These are phyloP conservation scores for Fagopyrum esculentum DNA, from an alignment of 148 eudicot species.

Conservation along the genomic window DNA sequence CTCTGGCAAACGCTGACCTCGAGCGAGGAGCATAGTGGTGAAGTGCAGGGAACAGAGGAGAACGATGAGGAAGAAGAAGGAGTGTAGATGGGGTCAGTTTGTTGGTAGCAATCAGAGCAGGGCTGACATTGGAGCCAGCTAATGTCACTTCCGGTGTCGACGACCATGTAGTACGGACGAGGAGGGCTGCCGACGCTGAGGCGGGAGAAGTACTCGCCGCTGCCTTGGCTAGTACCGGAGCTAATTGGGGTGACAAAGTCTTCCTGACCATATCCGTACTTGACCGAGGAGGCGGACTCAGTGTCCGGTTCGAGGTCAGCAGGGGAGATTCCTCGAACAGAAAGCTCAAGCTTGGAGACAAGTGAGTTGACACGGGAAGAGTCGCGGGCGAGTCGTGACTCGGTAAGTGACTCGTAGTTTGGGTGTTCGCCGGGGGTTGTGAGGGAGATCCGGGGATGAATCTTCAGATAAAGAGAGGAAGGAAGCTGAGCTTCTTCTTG, in stretches of 20 bases:
- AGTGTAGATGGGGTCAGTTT: conserved; percentile 52
- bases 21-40: conserved; percentile 42
- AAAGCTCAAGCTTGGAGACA: conserved; percentile 19
- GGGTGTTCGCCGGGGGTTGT: conserved; percentile 14
- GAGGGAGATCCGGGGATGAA: conserved; percentile 49
- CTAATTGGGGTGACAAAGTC: conserved; percentile 39
- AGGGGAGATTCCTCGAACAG: conserved; percentile 19
- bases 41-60: conserved; percentile 30
- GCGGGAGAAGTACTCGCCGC: conserved; percentile 83
- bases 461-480: conserved; percentile 17
- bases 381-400: conserved; percentile 67
- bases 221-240: conserved; percentile 61
- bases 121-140: conserved; percentile 84
- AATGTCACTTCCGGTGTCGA: conserved; percentile 79
- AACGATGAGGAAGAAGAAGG: conserved; percentile 48
- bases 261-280: conserved; percentile 12
- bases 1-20: conserved; percentile 36
- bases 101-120: conserved; percentile 67
- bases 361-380: conserved; percentile 35
- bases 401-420: conserved; percentile 41
- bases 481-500: not conserved
- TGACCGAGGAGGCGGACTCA: not conserved
- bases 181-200: conserved; percentile 68
- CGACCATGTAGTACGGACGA: conserved; percentile 38
- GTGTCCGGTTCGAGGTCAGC: conserved; percentile 26